A percentile compares a stretch with the other conserved stretches of the same genome.
phyloP scores from a whole-genome alignment of 2,329 filamentous ascomycete species.

The Fusarium sublunatum region DNA sequence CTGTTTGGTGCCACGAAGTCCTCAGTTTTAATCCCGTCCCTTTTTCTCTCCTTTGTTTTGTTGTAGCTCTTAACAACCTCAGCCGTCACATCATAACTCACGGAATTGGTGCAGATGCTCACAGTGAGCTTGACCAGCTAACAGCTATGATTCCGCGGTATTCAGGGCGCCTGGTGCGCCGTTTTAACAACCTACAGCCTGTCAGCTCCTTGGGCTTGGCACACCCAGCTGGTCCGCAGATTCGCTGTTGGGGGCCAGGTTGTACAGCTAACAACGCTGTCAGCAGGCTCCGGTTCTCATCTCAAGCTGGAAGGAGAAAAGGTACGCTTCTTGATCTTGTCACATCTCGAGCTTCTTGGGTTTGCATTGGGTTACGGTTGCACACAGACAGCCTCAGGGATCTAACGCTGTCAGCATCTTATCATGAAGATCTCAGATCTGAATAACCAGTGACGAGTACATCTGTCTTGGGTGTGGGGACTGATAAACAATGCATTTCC shows the following conservation, averaged over 20 bases:
- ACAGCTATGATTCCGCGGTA: slow-evolving; percentile 44
- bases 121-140: slow-evolving; percentile 6
- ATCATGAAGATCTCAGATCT: slow-evolving; percentile 1
- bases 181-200: slow-evolving; percentile 29
- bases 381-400: neutral
- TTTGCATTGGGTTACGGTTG: neutral
- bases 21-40: slow-evolving; percentile 20
- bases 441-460: neutral
- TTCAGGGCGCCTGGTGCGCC: slow-evolving; percentile 45
- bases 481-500: neutral
- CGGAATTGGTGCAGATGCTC: slow-evolving; percentile 1
- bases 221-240: slow-evolving; percentile 25
- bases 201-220: slow-evolving; percentile 35
- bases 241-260: slow-evolving; percentile 37
- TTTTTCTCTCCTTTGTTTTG: slow-evolving; percentile 26
- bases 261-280: slow-evolving; percentile 8
- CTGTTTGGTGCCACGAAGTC: slow-evolving; percentile 39
- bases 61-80: slow-evolving; percentile 24
- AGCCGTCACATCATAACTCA: slow-evolving; percentile 12
- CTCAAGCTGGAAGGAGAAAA: slow-evolving; percentile 41
- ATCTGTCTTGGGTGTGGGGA: neutral
- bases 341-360: neutral
- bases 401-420: slow-evolving; percentile 2
- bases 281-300: slow-evolving; percentile 46
- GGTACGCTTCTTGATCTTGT: slow-evolving; percentile 42